These are phyloP conservation scores for Penicillium fuscoglaucum DNA, from an alignment of 2,329 filamentous ascomycete genomes.

Conservation along the genomic window DNA sequence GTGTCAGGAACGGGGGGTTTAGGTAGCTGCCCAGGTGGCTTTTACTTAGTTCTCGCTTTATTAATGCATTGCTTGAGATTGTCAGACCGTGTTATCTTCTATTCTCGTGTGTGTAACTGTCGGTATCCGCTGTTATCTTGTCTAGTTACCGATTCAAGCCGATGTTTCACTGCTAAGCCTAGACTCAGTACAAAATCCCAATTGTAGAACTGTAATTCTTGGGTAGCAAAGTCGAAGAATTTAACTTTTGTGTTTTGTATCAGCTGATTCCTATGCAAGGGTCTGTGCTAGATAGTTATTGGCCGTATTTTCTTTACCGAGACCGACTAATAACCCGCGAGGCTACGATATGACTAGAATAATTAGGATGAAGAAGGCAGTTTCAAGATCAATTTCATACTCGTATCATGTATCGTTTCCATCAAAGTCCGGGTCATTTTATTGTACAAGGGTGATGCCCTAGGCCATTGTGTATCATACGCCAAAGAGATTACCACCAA, in stretches of 20 bases:
- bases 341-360: not conserved
- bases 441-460: not conserved
- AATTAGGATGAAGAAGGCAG: not conserved
- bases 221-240: not conserved
- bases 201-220: too few species aligned
- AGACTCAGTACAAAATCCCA: not conserved
- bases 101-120: not conserved
- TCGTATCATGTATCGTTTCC: not conserved
- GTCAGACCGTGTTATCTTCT: not conserved
- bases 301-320: not conserved
- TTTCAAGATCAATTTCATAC: not conserved
- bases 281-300: not conserved
- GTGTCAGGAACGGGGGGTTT: conserved; percentile 49
- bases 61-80: not conserved
- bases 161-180: not conserved
- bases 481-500: not conserved
- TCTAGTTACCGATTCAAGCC: not conserved
- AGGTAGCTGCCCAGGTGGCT: not conserved
- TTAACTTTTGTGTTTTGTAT: not conserved
- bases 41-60: not conserved
- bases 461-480: not conserved
- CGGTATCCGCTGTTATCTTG: not conserved
- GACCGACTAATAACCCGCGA: not conserved
- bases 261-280: not conserved
- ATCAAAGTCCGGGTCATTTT: not conserved